Percentiles rank a stretch among this genome's conserved stretches.
These are phyloP conservation scores for Hypericum perforatum DNA, from an alignment of 345 rosid species.

Conservation along the genomic window DNA sequence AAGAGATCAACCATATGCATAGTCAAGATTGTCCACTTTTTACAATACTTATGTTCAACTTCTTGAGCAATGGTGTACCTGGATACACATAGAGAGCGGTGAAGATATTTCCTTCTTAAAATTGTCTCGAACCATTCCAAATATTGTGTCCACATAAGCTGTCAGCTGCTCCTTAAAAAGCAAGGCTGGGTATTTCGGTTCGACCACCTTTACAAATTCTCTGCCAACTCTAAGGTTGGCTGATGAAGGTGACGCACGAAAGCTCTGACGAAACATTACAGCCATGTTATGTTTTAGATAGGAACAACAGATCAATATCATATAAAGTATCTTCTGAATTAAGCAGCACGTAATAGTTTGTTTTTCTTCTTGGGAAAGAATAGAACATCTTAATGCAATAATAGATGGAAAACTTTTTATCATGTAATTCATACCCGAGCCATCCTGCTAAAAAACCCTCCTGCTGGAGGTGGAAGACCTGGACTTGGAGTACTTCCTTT, in stretches of 20 bases:
- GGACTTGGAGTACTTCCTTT: slow-evolving; percentile 1
- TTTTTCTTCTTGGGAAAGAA: neutral
- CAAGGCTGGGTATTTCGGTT: slow-evolving; percentile 9
- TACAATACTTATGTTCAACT: too few relatives aligned
- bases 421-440: slow-evolving; percentile 1
- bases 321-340: neutral
- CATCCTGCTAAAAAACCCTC: slow-evolving; percentile 6
- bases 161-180: slow-evolving; percentile 10
- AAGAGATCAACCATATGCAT: too few relatives aligned
- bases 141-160: slow-evolving; percentile 7
- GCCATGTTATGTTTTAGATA: neutral
- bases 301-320: neutral
- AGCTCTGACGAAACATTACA: slow-evolving; percentile 5
- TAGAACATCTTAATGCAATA: neutral
- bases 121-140: slow-evolving; percentile 7
- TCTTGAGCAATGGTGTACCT: neutral
- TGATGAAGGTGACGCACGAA: slow-evolving; percentile 2
- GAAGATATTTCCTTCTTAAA: slow-evolving; percentile 2
- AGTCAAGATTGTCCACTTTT: too few relatives aligned
- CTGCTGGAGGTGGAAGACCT: slow-evolving; percentile 4
- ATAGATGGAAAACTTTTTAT: neutral
- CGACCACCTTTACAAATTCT: neutral
- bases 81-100: slow-evolving; percentile 5
- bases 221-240: slow-evolving; percentile 6
- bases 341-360: neutral